Evolutionary conservation across 768 basidiomycete genomes (phyloP).

Genomic region (Scleroderma citrinum): DNA sequence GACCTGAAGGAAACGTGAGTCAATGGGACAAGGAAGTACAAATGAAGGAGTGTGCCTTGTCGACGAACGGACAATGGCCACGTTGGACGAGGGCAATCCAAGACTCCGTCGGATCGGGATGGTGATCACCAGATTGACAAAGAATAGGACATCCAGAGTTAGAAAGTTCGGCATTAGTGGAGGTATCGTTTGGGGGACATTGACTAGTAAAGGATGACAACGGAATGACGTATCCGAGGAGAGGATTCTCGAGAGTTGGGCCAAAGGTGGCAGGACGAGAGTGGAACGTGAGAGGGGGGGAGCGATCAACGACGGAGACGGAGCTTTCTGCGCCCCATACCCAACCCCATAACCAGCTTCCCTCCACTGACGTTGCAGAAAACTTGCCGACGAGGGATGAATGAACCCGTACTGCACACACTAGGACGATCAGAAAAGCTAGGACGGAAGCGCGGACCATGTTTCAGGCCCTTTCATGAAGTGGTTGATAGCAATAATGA

Average conservation of each 20-base stretch:
- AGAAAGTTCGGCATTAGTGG: background rate
- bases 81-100: constrained; percentile 93
- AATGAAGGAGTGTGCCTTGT: constrained; percentile 58
- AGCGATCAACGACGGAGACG: constrained; percentile 72
- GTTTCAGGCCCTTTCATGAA: constrained; percentile 5
- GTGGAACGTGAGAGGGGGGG: constrained; percentile 62
- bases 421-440: constrained; percentile 5
- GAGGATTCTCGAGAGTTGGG: constrained; percentile 58
- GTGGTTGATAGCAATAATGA: background rate
- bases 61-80: constrained; percentile 85
- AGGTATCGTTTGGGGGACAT: constrained; percentile 37
- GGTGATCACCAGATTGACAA: constrained; percentile 48
- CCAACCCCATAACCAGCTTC: constrained; percentile 56
- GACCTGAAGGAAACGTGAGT: constrained; percentile 20
- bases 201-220: constrained; percentile 55
- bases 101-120: constrained; percentile 57
- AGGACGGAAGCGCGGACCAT: constrained; percentile 10
- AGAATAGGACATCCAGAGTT: constrained; percentile 68
- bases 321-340: constrained; percentile 64
- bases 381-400: constrained; percentile 29
- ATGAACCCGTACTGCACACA: constrained; percentile 4
- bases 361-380: constrained; percentile 39
- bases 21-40: background rate
- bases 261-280: constrained; percentile 77
- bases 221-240: constrained; percentile 69